Evolutionary conservation across 768 basidiomycete species (phyloP).

Genomic region (Tricholoma matsutake): DNA sequence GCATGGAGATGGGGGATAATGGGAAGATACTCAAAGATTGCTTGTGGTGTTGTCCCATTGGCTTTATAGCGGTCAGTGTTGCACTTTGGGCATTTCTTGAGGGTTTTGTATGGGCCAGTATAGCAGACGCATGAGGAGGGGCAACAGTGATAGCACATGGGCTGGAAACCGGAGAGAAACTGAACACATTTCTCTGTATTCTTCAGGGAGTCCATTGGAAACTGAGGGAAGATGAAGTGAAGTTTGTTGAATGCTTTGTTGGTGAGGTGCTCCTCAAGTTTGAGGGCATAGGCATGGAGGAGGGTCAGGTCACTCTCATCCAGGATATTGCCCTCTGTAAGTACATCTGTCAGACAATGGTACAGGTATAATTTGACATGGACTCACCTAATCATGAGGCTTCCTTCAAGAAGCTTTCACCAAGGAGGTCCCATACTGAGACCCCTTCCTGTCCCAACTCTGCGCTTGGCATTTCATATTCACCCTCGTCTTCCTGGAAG

Average conservation of each 20-base stretch:
- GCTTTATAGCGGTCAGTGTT: slow-evolving; percentile 8
- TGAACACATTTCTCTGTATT: slow-evolving; percentile 2
- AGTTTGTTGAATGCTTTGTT: slow-evolving; percentile 24
- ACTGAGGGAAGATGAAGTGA: slow-evolving; percentile 19
- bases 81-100: slow-evolving; percentile 35
- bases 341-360: too few relatives aligned
- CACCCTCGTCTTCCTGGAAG: neutral
- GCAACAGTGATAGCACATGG: slow-evolving; percentile 39
- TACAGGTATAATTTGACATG: neutral
- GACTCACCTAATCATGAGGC: neutral
- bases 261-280: slow-evolving; percentile 24
- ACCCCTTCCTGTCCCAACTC: neutral
- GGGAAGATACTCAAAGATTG: slow-evolving; percentile 35
- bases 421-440: slow-evolving; percentile 1
- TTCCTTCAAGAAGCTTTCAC: slow-evolving; percentile 3
- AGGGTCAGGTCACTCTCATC: too few relatives aligned
- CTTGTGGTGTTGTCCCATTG: slow-evolving; percentile 17
- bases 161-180: too few relatives aligned
- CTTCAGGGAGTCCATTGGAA: slow-evolving; percentile 15
- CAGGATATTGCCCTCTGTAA: too few relatives aligned
- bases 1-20: slow-evolving; percentile 32
- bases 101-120: slow-evolving; percentile 14
- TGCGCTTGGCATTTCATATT: neutral
- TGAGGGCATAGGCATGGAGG: too few relatives aligned
- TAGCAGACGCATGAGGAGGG: slow-evolving; percentile 31